Evolutionary conservation across 441 rosid species (phyloP), one percentile per base, ranked within the genome.

Genomic region (Jatropha multifida): DNA sequence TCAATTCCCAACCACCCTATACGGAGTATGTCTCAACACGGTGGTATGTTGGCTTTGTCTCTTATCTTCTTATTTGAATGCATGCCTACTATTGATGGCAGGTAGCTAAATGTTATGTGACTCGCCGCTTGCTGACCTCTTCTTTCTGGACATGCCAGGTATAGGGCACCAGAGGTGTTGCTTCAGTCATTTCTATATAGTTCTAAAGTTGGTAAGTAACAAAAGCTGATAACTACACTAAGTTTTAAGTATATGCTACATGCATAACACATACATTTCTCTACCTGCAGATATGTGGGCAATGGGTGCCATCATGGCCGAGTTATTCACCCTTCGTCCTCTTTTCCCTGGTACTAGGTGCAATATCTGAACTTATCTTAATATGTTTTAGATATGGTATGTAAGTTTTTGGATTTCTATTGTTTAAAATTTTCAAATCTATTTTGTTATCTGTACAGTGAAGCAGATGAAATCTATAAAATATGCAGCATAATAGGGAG

Each of bases 291-390:
- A 96, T 84, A 91, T 96, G 97, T 96, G 99, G 98, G 99, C 97
- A 15, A 96, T 96, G 98, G 97, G 99, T 52, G 99, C 99, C 69
- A 94, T 94, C 52, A 88, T 96, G 90, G 93, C 97, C 32, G 97
- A 96, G 79, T 68, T 96, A 79, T 84, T 96, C 65, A 80, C 89
- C 66, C 88, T 96, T 17, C 88, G 90, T 67, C 99, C 99, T 72
- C 97, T 96, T 64, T 94, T 94, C 62, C 98, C 99, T 10, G 99
- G 99, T 72, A 83, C 85, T 75, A 79, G 81, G 81, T 79, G 52
- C 13, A 52, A 14, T 17, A 0, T 67, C 62, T 6, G 3, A 11
- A 23, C 48, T 44, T 44, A 44, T 44, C 48, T 44, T 5, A 42
- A 42, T 42, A 56, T 56, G 37, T 17, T 14, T 27, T 27, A 42